A percentile compares a stretch with the other conserved stretches of the same genome.
Conservation (phyloP, 495 filamentous ascomycete species). For the Penicillium chermesinum region DNA sequence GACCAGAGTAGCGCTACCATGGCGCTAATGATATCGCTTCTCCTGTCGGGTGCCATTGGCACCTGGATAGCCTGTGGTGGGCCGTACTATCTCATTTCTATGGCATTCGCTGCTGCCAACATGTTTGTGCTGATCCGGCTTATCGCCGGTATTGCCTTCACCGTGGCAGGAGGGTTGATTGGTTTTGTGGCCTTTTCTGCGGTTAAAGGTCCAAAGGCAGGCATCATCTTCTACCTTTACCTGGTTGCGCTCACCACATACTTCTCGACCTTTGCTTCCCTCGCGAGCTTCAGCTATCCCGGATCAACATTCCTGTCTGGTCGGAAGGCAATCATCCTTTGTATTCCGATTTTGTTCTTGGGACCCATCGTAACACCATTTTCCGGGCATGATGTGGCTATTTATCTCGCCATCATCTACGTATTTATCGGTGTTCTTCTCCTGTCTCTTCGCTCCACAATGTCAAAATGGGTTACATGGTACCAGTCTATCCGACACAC, state of each 20-base stretch:
- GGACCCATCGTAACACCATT: constrained; percentile 45
- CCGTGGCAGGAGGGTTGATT: constrained; percentile 40
- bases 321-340: constrained; percentile 39
- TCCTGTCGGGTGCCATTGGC: constrained; percentile 53
- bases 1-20: constrained; percentile 51
- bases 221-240: constrained; percentile 48
- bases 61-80: constrained; percentile 57
- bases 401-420: constrained; percentile 47
- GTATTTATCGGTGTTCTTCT: constrained; percentile 40
- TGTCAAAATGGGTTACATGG: constrained; percentile 50
- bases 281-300: constrained; percentile 55
- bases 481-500: constrained; percentile 42
- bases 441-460: constrained; percentile 39
- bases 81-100: constrained; percentile 55
- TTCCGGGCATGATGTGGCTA: constrained; percentile 39
- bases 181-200: constrained; percentile 46
- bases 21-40: constrained; percentile 52
- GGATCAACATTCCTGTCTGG: constrained; percentile 49
- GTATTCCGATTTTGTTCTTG: constrained; percentile 45
- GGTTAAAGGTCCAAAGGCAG: constrained; percentile 33
- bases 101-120: constrained; percentile 56
- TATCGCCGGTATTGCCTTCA: constrained; percentile 54
- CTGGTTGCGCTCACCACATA: constrained; percentile 46
- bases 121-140: constrained; percentile 56
- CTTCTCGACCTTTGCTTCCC: constrained; percentile 45